Evolutionary conservation across 805 yeast genomes (phyloP).

Genomic region (Citeromyces nyonsensis): DNA sequence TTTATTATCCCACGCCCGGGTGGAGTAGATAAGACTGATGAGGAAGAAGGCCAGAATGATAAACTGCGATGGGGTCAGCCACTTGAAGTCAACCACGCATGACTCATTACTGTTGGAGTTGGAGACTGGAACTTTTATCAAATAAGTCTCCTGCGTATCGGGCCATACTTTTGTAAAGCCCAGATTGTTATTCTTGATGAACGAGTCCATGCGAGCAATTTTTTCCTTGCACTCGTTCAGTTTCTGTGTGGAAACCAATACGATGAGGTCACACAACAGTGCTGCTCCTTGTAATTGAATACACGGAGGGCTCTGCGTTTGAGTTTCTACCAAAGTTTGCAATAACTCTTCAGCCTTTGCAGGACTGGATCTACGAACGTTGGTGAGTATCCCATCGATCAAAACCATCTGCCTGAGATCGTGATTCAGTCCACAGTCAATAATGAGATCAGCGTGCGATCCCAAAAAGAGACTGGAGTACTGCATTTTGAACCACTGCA

Average conservation of each 20-base stretch:
- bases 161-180: not conserved
- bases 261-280: constrained; percentile 11
- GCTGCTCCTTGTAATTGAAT: constrained; percentile 18
- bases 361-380: constrained; percentile 15
- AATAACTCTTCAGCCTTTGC: constrained; percentile 7
- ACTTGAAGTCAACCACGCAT: constrained; percentile 10
- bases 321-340: constrained; percentile 6
- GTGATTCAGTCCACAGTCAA: constrained; percentile 5
- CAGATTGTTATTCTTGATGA: constrained; percentile 8
- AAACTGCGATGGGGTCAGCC: constrained; percentile 28
- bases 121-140: not conserved
- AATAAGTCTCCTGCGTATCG: not conserved
- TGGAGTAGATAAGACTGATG: constrained; percentile 22
- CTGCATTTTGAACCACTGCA: constrained; percentile 15
- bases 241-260: constrained; percentile 14
- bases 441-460: constrained; percentile 6
- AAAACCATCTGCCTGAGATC: constrained; percentile 10
- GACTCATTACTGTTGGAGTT: not conserved
- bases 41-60: constrained; percentile 21
- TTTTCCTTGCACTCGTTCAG: constrained; percentile 9
- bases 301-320: not conserved
- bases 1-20: constrained; percentile 18
- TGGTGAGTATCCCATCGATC: constrained; percentile 14
- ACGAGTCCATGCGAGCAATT: constrained; percentile 10
- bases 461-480: constrained; percentile 14